Base-by-base conservation (phyloP, 345 rosid genomes). In the Aegle marmelos region DNA sequence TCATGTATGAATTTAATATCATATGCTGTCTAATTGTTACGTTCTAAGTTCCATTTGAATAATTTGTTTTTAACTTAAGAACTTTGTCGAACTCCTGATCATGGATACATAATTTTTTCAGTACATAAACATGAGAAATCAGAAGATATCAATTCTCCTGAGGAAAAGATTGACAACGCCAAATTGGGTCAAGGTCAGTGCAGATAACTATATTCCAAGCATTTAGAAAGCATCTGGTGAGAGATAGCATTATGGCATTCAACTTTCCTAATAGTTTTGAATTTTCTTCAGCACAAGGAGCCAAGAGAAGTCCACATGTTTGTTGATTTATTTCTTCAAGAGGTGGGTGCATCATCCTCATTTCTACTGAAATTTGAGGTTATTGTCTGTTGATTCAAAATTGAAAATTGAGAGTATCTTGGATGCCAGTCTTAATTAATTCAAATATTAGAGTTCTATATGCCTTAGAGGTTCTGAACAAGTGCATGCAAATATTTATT, bases 221-320 rank as follows among this genome's bases (percentile, higher is more conserved):
- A 30, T 69, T 70, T 70, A 56, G 72, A 70, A 17, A 56, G 66
- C 56, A 22, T 76, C 61, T 58, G 50, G 37, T 34, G 41, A 30
- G 45, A 34, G 62, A 76, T 58, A 71, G 64, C 76, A 80, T 39
- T 78, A 80, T 39, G 68, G 9, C 64, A 24, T 57, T 79, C 34
- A 62, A 58, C 34, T 80, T 39, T 64, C 78, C 78, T 78, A 56
- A 85, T 72, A 56, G 68, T 71, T 80, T 66, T 74, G 72, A 53
- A 80, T 75, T 74, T 86, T 82, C 70, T 73, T 81, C 93, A 97
- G 99, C 99, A 97, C 86, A 97, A 92, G 91, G 99, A 97, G 87
- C 99, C 99, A 25, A 86, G 98, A 81, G 99, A 97, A 87, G 98
- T 97, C 45, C 99, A 97, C 70, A 94, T 97, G 99, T 94, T 86